These are phyloP conservation scores for Metschnikowia bowlesiae DNA, from an alignment of 805 yeast species.

Conservation along the genomic window DNA sequence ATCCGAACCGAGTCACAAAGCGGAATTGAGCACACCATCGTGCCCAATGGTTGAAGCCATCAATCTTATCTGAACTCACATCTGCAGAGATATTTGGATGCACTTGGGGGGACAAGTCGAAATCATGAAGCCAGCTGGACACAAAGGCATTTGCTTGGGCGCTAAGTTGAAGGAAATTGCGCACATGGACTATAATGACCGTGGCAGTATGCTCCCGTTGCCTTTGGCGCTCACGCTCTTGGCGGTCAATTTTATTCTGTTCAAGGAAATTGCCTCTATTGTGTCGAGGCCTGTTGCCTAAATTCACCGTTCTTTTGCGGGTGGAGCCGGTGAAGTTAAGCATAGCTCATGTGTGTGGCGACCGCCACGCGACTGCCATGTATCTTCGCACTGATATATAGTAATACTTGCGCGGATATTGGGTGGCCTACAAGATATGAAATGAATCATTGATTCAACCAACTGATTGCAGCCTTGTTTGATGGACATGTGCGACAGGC, in stretches of 20 bases:
- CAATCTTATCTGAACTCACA: neutral
- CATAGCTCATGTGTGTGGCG: conserved; percentile 21
- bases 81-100: neutral
- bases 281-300: conserved; percentile 43
- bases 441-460: neutral
- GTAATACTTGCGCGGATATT: neutral
- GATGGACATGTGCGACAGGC: too few species aligned
- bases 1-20: conserved; percentile 16
- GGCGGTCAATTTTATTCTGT: conserved; percentile 63
- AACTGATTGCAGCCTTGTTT: too few species aligned
- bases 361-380: neutral
- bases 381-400: neutral
- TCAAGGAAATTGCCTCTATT: conserved; percentile 39
- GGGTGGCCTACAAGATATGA: neutral
- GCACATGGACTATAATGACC: conserved; percentile 46
- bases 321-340: conserved; percentile 66
- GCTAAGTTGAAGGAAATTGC: conserved; percentile 35
- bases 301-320: conserved; percentile 58
- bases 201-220: conserved; percentile 45
- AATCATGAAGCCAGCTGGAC: conserved; percentile 15
- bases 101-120: neutral
- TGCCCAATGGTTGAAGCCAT: neutral
- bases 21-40: conserved; percentile 21
- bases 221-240: conserved; percentile 55
- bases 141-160: conserved; percentile 19